Evolutionary conservation across 2,329 filamentous ascomycete genomes (phyloP).

Genomic region (Exophiala alcalophila): DNA sequence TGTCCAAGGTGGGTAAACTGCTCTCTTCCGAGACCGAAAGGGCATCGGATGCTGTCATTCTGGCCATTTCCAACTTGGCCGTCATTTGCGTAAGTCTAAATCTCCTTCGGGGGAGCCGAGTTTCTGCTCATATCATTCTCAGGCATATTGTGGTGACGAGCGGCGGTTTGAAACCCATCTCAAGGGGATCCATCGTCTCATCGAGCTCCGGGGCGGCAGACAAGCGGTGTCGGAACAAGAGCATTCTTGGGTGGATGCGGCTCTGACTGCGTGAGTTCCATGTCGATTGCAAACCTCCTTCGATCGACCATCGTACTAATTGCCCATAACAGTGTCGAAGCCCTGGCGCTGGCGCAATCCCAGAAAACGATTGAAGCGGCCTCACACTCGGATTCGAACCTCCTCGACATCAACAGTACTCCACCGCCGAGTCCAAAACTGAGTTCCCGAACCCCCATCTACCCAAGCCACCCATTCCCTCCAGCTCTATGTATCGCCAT

Average conservation of each 20-base stretch:
- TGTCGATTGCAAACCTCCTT: too few relatives aligned
- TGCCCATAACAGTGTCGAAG: conserved; percentile 1
- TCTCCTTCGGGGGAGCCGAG: too few relatives aligned
- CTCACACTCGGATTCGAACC: conserved; percentile 39
- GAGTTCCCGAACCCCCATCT: conserved; percentile 37
- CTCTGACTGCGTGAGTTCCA: conserved; percentile 11
- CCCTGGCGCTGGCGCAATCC: conserved; percentile 4
- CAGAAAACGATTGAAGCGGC: conserved; percentile 36
- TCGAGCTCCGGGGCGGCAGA: conserved; percentile 10
- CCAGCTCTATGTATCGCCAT: conserved; percentile 16
- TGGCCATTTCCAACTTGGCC: conserved; percentile 17
- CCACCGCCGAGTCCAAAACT: conserved; percentile 1
- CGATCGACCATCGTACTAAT: background rate
- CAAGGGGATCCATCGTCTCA: conserved; percentile 2
- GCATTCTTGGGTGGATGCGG: conserved; percentile 5
- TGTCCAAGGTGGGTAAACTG: conserved; percentile 10
- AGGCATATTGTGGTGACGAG: conserved; percentile 11
- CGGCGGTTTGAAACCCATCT: conserved; percentile 10
- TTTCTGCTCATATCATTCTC: too few relatives aligned
- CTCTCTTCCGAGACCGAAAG: conserved; percentile 1
- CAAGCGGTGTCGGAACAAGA: conserved; percentile 1
- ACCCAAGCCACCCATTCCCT: conserved; percentile 30
- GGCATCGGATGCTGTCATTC: conserved; percentile 17
- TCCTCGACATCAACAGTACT: background rate
- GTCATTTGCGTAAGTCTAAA: conserved; percentile 19